Evolutionary conservation across 768 basidiomycete genomes (phyloP).

Genomic region (Russula emetica): DNA sequence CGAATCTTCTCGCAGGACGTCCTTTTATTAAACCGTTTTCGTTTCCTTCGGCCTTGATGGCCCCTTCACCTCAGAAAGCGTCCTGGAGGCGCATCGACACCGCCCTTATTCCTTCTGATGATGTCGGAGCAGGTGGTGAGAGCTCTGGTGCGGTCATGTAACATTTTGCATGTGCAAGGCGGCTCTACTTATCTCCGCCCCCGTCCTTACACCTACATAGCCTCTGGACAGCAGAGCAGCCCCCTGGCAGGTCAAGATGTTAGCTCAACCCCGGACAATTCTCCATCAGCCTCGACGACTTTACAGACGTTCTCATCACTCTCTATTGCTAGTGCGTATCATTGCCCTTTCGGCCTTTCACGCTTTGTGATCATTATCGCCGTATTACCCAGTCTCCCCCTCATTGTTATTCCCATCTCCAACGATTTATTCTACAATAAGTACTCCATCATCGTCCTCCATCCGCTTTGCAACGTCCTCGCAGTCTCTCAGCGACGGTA

Average conservation of each 20-base stretch:
- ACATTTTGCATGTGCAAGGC: background rate
- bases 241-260: constrained; percentile 1
- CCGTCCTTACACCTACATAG: background rate
- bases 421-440: background rate
- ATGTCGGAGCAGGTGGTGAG: background rate
- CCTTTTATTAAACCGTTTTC: background rate
- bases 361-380: background rate
- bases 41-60: constrained; percentile 16
- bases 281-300: background rate
- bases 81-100: constrained; percentile 14
- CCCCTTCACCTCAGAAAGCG: constrained; percentile 1
- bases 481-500: background rate
- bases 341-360: background rate
- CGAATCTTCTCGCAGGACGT: background rate
- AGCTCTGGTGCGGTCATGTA: constrained; percentile 6
- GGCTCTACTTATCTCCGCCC: background rate
- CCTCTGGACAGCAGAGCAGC: background rate
- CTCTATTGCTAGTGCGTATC: constrained; percentile 2
- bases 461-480: background rate
- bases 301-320: background rate
- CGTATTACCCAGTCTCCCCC: background rate
- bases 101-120: background rate
- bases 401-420: background rate
- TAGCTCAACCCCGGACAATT: background rate
- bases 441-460: too few relatives aligned